Conservation (phyloP, 306 rosid genomes). For the Vigna radiata region DNA sequence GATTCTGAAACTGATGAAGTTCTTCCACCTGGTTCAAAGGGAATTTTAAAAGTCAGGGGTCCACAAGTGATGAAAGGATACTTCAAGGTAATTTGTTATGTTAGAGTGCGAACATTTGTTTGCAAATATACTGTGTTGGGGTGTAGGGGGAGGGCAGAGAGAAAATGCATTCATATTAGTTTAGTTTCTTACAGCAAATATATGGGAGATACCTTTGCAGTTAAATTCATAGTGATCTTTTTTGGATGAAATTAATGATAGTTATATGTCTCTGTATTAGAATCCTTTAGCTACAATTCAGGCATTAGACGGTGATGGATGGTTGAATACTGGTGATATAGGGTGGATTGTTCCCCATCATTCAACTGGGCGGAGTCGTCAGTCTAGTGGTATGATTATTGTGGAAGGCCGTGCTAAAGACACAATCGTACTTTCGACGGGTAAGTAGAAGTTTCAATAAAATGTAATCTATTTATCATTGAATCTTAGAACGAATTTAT, state of each 20-base stretch:
- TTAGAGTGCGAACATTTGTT: constrained; percentile 9
- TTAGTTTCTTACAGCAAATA: neutral
- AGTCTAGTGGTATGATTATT: constrained; percentile 74
- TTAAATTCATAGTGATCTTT: neutral
- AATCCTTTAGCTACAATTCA: constrained; percentile 72
- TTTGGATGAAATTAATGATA: constrained; percentile 31
- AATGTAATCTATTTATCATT: neutral
- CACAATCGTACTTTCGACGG: constrained; percentile 92
- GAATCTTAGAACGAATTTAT: neutral
- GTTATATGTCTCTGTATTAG: constrained; percentile 55
- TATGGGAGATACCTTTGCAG: constrained; percentile 5
- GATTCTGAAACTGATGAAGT: constrained; percentile 75
- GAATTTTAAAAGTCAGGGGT: constrained; percentile 79
- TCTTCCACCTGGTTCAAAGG: constrained; percentile 86
- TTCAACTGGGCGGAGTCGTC: constrained; percentile 74
- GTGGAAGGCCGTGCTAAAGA: constrained; percentile 96
- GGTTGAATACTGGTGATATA: constrained; percentile 90
- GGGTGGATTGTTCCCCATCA: constrained; percentile 93
- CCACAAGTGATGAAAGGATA: constrained; percentile 94
- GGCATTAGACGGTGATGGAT: constrained; percentile 75
- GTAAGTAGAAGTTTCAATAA: constrained; percentile 49
- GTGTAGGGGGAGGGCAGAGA: neutral
- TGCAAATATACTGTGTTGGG: neutral
- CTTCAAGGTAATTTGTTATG: constrained; percentile 72
- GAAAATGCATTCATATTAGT: neutral